Percentiles rank a stretch among this genome's conserved stretches.
Conservation (phyloP, 2,329 filamentous ascomycete species). For the Sporothrix humicola region DNA sequence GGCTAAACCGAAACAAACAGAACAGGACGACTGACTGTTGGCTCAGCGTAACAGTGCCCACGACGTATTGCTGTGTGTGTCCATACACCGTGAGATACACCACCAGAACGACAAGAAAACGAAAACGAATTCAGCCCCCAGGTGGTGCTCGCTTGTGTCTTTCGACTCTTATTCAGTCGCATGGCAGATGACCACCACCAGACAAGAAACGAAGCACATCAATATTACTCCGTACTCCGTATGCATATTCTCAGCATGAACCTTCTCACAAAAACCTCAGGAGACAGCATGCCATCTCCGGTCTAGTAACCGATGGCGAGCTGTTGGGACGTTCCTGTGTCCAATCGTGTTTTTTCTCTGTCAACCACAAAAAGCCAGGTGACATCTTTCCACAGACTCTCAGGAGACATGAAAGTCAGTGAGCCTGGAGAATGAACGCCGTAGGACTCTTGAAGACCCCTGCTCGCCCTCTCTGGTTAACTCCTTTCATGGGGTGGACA, state of each 20-base stretch:
- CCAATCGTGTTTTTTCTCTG: neutral
- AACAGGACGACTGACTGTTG: neutral
- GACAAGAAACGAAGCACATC: neutral
- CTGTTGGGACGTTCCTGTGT: neutral
- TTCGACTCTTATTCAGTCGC: neutral
- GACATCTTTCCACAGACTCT: too few relatives aligned
- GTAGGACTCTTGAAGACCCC: neutral
- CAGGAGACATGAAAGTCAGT: too few relatives aligned
- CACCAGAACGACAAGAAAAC: neutral
- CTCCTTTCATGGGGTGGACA: neutral
- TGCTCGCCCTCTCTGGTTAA: neutral
- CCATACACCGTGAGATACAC: neutral
- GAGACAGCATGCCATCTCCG: neutral
- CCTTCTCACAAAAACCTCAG: too few relatives aligned
- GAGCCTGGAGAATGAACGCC: too few relatives aligned
- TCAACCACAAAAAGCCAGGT: neutral
- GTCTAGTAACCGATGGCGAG: conserved; percentile 1
- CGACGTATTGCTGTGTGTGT: too few relatives aligned
- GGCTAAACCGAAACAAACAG: neutral
- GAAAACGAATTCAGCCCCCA: neutral
- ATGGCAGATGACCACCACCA: conserved; percentile 12
- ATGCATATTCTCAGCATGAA: neutral
- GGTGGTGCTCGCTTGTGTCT: conserved; percentile 13
- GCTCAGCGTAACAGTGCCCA: neutral
- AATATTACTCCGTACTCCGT: too few relatives aligned